Evolutionary conservation across 108 stramenopile species (phyloP).

Genomic region (Cyclotella kingstonii): DNA sequence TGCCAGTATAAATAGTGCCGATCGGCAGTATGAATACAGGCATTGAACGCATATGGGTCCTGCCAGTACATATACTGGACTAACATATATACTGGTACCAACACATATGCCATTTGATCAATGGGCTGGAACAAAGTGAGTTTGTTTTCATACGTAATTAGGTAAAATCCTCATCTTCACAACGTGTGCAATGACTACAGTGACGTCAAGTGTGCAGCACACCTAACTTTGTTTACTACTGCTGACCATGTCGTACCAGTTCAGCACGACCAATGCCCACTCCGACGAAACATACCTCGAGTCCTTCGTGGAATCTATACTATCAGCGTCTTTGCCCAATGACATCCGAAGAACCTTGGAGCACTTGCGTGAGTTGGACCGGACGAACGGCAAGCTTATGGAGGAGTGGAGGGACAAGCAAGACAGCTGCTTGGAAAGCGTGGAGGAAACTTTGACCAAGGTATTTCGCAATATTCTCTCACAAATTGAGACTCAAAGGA

Average conservation of each 20-base stretch:
- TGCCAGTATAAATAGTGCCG: too few relatives aligned
- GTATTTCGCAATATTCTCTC: not conserved
- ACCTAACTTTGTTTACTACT: too few relatives aligned
- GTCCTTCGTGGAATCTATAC: constrained; percentile 70
- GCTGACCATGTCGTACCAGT: constrained; percentile 11
- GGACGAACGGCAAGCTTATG: constrained; percentile 8
- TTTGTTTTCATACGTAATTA: too few relatives aligned
- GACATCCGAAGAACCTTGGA: constrained; percentile 73
- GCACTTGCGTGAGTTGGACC: constrained; percentile 61
- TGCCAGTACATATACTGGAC: too few relatives aligned
- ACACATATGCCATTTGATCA: too few relatives aligned
- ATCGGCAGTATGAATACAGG: too few relatives aligned
- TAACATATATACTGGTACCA: too few relatives aligned
- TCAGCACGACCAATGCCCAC: constrained; percentile 25
- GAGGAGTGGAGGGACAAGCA: constrained; percentile 26
- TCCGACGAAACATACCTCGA: constrained; percentile 80
- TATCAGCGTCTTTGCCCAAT: constrained; percentile 48
- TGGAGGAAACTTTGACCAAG: constrained; percentile 14
- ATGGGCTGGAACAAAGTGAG: too few relatives aligned
- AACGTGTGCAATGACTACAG: too few relatives aligned
- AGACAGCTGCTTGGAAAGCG: constrained; percentile 21
- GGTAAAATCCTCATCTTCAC: too few relatives aligned
- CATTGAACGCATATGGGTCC: too few relatives aligned
- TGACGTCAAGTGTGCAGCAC: too few relatives aligned
- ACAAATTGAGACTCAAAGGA: not conserved